Evolutionary conservation across 2,329 filamentous ascomycete genomes (phyloP).

Genomic region (Fonsecaea pugnacius): DNA sequence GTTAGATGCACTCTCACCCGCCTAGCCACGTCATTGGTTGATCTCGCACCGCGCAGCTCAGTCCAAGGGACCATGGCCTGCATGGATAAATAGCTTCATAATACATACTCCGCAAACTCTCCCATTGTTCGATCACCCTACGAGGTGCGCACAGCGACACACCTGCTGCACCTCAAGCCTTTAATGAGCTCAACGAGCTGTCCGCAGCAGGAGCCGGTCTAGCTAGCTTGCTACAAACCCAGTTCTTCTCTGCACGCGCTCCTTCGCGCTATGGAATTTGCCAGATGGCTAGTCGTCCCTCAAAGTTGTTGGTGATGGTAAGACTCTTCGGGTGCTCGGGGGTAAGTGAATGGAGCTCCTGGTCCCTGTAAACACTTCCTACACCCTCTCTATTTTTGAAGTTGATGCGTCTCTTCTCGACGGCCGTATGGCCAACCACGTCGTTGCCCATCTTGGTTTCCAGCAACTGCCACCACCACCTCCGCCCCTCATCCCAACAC

Average conservation of each 20-base stretch:
- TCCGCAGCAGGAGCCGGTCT: not conserved
- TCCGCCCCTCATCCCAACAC: slow-evolving; percentile 17
- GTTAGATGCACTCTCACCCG: slow-evolving; percentile 13
- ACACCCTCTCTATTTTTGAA: not conserved
- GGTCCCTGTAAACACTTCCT: not conserved
- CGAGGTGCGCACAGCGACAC: not conserved
- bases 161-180: not conserved
- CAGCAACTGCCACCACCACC: slow-evolving; percentile 1
- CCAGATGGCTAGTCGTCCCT: not conserved
- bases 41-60: not conserved
- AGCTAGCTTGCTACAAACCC: not conserved
- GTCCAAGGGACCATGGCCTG: not conserved
- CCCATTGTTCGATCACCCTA: not conserved
- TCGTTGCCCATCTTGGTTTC: slow-evolving; percentile 11
- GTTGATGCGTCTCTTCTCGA: not conserved
- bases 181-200: not conserved
- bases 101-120: not conserved
- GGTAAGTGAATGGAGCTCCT: not conserved
- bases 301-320: not conserved
- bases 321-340: not conserved
- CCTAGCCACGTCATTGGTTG: slow-evolving; percentile 29
- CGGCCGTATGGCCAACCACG: not conserved
- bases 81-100: not conserved
- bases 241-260: not conserved
- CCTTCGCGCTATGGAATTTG: not conserved